Evolutionary conservation across 2,329 filamentous ascomycete genomes (phyloP), one percentile per base, ranked within the genome.

Genomic region (Penicillium sp.): DNA sequence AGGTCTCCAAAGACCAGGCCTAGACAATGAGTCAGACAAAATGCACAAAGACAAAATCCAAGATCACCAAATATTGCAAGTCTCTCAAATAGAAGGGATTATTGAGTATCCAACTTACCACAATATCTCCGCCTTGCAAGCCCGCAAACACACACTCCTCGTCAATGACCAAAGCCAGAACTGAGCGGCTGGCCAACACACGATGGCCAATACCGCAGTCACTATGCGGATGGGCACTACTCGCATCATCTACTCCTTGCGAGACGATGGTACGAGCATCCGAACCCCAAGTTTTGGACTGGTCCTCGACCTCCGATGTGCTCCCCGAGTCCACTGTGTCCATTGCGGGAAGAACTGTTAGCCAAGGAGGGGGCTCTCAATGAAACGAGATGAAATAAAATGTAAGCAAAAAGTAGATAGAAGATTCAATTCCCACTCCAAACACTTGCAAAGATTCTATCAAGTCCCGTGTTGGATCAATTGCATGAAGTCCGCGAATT

Each of bases 121-220:
- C 84, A 64, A 99, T 96, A 80, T 97, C 92, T 64, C 95, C 95
- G 65, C 92, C 91, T 75, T 97, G 93, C 1, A 95, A 93, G 44
- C 95, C 95, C 19, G 94, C 93, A 77, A 92, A 99, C 58, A 99
- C 90, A 73, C 89, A 89, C 53, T 90, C 85, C 56, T 91, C 85
- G 60, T 92, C 93, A 26, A 97, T 87, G 4, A 89, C 91, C 59
- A 99, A 85, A 9, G 92, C 88, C 55, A 99, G 87, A 6, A 82
- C 80, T 19, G 78, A 80, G 49, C 78, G 72, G 62, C 75, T 76
- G 40, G 78, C 76, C 51, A 79, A 72, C 33, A 80, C 75, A 35
- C 78, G 78, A 61, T 80, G 78, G 44, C 78, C 78, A 58, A 80
- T 76, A 22, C 75, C 76, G 65, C 76, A 78, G 60, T 77, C 74